Base-by-base conservation (phyloP, 169 alveolate species). In the Plasmodium relictum region DNA sequence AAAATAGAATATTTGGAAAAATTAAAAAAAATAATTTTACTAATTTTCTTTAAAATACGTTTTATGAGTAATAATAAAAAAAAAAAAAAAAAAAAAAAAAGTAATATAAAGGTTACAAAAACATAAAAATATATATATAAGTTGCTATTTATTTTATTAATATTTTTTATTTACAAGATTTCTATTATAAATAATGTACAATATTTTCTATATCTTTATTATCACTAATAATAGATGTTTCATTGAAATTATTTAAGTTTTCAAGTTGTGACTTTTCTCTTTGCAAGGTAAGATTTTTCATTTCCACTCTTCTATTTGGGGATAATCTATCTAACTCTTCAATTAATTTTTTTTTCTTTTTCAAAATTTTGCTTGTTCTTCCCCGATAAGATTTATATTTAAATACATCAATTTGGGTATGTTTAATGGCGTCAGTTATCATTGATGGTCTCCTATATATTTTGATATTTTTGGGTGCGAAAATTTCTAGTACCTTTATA, bases 401-500 rank as follows among this genome's bases (percentile, higher is more conserved):
- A 48, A 86, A 86, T 14, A 71, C 87, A 41, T 86, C 92, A 12
- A 86, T 48, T 16, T 69, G 92, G 6, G 92, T 86, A 44, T 86
- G 92, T 73, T 71, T 86, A 4, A 86, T 52, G 3, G 88, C 86
- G 56, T 86, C 92, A 16, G 42, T 86, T 42, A 92, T 73, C 93
- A 92, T 92, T 14, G 88, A 73, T 7, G 96, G 96, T 42, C 96
- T 59, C n/a, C 95, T 52, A 74, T 92, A 93, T 61, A 93, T 83
- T 73, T 94, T 94, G 31, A 95, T 89, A 20, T 96, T 95, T 52
- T 94, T 88, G 0, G 97, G 97, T 6, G 88, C 94, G 62, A 74
- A 89, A 70, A 95, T 89, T 65, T 94, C 95, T 2, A 94, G 54
- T 4, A 88, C 78, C 52, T 95, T 95, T 9, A 92, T 85, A 12